A percentile compares a stretch with the other conserved stretches of the same genome.
Conservation (phyloP, 2,329 filamentous ascomycete species). For the Berkeleyomyces basicola region DNA sequence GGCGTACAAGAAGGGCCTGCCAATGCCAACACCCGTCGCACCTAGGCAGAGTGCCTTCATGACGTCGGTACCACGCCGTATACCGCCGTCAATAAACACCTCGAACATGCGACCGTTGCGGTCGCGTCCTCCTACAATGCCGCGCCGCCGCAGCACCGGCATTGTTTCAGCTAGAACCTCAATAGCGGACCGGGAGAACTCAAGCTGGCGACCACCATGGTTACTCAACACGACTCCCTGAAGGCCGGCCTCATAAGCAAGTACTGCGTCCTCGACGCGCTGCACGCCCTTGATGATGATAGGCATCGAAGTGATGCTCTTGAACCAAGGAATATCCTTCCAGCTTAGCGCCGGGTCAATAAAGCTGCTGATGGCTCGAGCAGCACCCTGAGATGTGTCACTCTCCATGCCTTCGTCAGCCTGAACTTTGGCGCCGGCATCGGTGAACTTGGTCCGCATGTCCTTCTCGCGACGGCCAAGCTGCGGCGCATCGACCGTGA, state of each 20-base stretch:
- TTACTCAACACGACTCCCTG: slow-evolving; percentile 90
- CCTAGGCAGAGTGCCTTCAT: slow-evolving; percentile 89
- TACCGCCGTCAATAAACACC: slow-evolving; percentile 78
- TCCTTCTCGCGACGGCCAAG: slow-evolving; percentile 92
- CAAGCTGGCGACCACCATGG: slow-evolving; percentile 86
- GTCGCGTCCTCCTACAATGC: slow-evolving; percentile 38
- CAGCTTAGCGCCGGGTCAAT: slow-evolving; percentile 90
- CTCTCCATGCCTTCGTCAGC: slow-evolving; percentile 44
- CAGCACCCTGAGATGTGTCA: slow-evolving; percentile 81
- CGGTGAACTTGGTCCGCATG: slow-evolving; percentile 85
- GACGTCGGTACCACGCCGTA: slow-evolving; percentile 82
- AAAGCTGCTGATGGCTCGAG: slow-evolving; percentile 86
- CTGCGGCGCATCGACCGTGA: slow-evolving; percentile 94
- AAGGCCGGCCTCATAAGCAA: slow-evolving; percentile 65
- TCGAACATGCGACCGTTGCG: slow-evolving; percentile 42
- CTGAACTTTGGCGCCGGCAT: slow-evolving; percentile 72
- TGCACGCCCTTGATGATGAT: slow-evolving; percentile 95
- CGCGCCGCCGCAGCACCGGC: slow-evolving; percentile 61
- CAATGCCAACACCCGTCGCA: slow-evolving; percentile 83
- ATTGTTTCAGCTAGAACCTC: slow-evolving; percentile 89
- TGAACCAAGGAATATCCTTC: slow-evolving; percentile 91
- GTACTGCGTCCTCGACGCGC: slow-evolving; percentile 83
- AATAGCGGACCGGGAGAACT: slow-evolving; percentile 75
- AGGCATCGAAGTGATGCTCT: slow-evolving; percentile 78
- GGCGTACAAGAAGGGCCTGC: slow-evolving; percentile 84